phyloP scores from a whole-genome alignment of 768 basidiomycete species.

The Scleroderma bovista region DNA sequence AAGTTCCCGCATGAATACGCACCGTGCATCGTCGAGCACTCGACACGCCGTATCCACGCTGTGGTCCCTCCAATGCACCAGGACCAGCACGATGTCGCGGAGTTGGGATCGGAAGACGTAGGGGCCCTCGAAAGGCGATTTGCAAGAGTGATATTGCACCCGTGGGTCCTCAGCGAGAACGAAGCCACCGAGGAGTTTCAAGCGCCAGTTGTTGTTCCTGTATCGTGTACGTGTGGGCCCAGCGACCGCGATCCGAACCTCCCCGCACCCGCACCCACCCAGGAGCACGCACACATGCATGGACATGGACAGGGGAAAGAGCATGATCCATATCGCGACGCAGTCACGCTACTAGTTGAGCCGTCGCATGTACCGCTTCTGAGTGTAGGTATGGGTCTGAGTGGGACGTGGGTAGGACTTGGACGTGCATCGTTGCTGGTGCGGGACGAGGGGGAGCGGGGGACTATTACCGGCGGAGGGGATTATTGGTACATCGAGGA shows the following conservation, averaged over 20 bases:
- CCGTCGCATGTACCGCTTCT: constrained; percentile 10
- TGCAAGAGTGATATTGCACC: constrained; percentile 43
- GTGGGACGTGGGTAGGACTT: constrained; percentile 33
- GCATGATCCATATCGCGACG: constrained; percentile 32
- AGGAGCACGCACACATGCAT: background rate
- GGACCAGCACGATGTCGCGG: constrained; percentile 7
- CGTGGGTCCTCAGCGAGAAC: constrained; percentile 37
- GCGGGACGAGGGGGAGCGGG: too few species aligned
- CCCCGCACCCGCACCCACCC: background rate
- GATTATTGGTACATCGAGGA: constrained; percentile 57
- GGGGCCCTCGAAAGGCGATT: constrained; percentile 32
- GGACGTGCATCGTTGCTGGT: constrained; percentile 10
- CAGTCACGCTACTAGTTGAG: constrained; percentile 26
- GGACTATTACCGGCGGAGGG: constrained; percentile 2
- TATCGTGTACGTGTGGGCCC: background rate
- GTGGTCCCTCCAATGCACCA: constrained; percentile 32
- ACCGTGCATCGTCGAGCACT: constrained; percentile 58
- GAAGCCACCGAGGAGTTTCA: constrained; percentile 34
- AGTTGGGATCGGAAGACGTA: constrained; percentile 33
- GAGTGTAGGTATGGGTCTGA: constrained; percentile 28
- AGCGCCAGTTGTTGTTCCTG: constrained; percentile 29
- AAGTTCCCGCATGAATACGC: constrained; percentile 53
- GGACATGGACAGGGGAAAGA: too few species aligned
- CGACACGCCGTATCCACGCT: constrained; percentile 50
- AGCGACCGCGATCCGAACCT: constrained; percentile 5